Evolutionary conservation across 768 basidiomycete species (phyloP).

Genomic region (Strobilomyces echinocephalus): DNA sequence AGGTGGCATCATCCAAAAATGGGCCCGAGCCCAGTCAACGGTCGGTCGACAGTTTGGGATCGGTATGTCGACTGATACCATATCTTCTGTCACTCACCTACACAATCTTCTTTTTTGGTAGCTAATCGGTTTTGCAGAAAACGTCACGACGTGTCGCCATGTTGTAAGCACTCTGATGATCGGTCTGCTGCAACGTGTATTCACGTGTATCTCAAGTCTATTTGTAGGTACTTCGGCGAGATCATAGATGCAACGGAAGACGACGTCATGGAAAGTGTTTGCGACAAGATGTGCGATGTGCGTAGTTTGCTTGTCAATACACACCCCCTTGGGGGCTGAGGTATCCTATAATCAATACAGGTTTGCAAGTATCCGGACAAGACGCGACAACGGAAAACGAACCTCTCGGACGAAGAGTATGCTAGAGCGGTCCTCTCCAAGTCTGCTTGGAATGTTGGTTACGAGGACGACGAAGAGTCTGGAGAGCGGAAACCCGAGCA

Average conservation of each 20-base stretch:
- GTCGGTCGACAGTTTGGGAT: constrained; percentile 56
- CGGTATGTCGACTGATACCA: constrained; percentile 37
- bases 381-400: constrained; percentile 42
- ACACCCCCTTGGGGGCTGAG: not conserved
- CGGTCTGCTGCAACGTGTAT: not conserved
- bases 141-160: constrained; percentile 58
- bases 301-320: constrained; percentile 18
- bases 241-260: constrained; percentile 46
- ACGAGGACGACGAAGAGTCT: constrained; percentile 27
- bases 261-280: constrained; percentile 46
- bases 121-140: constrained; percentile 57
- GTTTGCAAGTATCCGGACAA: constrained; percentile 78
- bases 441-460: constrained; percentile 18
- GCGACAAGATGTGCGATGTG: constrained; percentile 80
- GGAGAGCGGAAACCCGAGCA: constrained; percentile 4
- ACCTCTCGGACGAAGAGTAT: constrained; percentile 43
- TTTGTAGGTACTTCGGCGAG: constrained; percentile 83
- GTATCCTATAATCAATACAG: constrained; percentile 33
- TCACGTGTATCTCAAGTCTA: constrained; percentile 39
- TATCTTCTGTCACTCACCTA: constrained; percentile 18
- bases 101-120: constrained; percentile 10
- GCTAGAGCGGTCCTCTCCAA: constrained; percentile 23
- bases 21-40: constrained; percentile 65
- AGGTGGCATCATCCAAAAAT: constrained; percentile 38
- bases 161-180: constrained; percentile 42